A percentile compares a stretch with the other conserved stretches of the same genome.
phyloP scores from a whole-genome alignment of 2,329 filamentous ascomycete genomes.

The Aspergillus arachidicola region DNA sequence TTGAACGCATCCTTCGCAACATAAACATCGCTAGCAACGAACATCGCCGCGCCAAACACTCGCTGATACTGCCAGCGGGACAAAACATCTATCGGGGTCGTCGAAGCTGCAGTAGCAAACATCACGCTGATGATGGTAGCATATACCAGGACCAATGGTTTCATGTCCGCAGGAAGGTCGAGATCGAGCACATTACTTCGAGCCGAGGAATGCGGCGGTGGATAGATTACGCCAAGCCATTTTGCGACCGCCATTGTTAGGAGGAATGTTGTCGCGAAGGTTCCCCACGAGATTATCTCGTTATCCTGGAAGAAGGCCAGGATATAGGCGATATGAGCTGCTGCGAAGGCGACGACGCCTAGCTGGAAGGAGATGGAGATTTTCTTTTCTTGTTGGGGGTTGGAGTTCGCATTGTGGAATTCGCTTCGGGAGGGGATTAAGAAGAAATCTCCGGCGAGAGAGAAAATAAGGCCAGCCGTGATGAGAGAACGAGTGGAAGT shows the following conservation, averaged over 20 bases:
- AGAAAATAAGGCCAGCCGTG: conserved; percentile 28
- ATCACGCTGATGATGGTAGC: conserved; percentile 30
- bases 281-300: conserved; percentile 11
- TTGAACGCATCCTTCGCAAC: conserved; percentile 35
- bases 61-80: conserved; percentile 23
- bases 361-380: conserved; percentile 31
- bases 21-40: conserved; percentile 34
- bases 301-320: conserved; percentile 28
- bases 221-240: conserved; percentile 32
- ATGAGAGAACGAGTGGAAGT: conserved; percentile 24
- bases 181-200: conserved; percentile 27
- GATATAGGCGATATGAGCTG: conserved; percentile 33
- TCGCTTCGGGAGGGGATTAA: conserved; percentile 29
- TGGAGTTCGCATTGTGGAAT: conserved; percentile 16
- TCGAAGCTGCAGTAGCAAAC: conserved; percentile 29
- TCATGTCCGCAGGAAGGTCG: conserved; percentile 27
- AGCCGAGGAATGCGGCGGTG: conserved; percentile 13
- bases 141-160: conserved; percentile 26
- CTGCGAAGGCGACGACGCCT: conserved; percentile 32
- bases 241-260: conserved; percentile 23
- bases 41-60: conserved; percentile 31
- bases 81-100: conserved; percentile 9
- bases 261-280: conserved; percentile 21
- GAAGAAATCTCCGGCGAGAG: conserved; percentile 28
- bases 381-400: conserved; percentile 5